phyloP scores from a whole-genome alignment of 2,329 filamentous ascomycete genomes.

The Taxawa tesnikishii region DNA sequence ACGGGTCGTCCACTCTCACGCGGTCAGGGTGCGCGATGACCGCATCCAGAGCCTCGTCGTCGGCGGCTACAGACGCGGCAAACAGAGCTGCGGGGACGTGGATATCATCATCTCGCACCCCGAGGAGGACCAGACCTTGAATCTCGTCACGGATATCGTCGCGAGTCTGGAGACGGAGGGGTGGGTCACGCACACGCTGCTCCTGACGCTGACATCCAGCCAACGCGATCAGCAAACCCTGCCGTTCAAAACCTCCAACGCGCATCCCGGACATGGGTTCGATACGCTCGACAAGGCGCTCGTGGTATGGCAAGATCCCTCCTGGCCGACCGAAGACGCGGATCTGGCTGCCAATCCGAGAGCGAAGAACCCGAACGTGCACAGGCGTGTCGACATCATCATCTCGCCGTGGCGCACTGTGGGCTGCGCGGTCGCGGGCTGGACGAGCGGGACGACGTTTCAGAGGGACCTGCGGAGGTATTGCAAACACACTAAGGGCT shows the following conservation, averaged over 20 bases:
- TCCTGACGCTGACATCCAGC: slow-evolving; percentile 56
- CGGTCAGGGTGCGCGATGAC: slow-evolving; percentile 45
- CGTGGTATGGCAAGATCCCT: slow-evolving; percentile 77
- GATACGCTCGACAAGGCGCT: slow-evolving; percentile 86
- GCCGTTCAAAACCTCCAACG: slow-evolving; percentile 34
- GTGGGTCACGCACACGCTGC: slow-evolving; percentile 73
- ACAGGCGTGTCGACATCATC: slow-evolving; percentile 86
- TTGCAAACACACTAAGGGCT: slow-evolving; percentile 55
- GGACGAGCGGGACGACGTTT: slow-evolving; percentile 83
- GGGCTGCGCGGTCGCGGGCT: slow-evolving; percentile 78
- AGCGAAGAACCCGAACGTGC: slow-evolving; percentile 56
- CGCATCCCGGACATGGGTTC: slow-evolving; percentile 49
- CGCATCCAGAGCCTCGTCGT: slow-evolving; percentile 53
- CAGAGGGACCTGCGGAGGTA: slow-evolving; percentile 75
- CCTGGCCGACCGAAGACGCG: slow-evolving; percentile 24
- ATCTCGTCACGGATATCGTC: slow-evolving; percentile 64
- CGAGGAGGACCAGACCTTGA: slow-evolving; percentile 52
- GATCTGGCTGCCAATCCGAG: slow-evolving; percentile 22
- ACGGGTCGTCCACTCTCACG: slow-evolving; percentile 50
- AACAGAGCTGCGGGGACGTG: slow-evolving; percentile 63
- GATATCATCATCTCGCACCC: slow-evolving; percentile 76
- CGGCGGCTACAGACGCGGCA: slow-evolving; percentile 73
- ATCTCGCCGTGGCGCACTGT: slow-evolving; percentile 78
- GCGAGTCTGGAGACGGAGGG: slow-evolving; percentile 52
- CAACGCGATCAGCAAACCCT: slow-evolving; percentile 57